Evolutionary conservation across 331 rosid genomes (phyloP).

Genomic region (Cydonia oblonga): DNA sequence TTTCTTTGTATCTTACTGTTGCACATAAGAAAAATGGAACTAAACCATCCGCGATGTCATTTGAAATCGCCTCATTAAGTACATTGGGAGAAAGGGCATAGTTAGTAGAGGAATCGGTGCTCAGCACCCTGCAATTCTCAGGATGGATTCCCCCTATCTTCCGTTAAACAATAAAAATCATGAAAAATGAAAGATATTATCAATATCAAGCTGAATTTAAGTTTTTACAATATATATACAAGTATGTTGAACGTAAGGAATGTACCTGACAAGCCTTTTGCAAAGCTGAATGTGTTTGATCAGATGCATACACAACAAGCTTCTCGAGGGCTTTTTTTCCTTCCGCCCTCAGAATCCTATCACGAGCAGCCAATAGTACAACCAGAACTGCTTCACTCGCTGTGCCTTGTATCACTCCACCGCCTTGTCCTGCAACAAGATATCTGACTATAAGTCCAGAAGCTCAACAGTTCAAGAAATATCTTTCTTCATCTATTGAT

Average conservation of each 20-base stretch:
- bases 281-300: slow-evolving; percentile 69
- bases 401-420: slow-evolving; percentile 95
- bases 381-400: slow-evolving; percentile 94
- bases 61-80: slow-evolving; percentile 55
- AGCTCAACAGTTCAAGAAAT: neutral
- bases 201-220: neutral
- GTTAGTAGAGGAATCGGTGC: slow-evolving; percentile 54
- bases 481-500: neutral
- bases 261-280: slow-evolving; percentile 87
- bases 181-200: neutral
- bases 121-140: slow-evolving; percentile 66
- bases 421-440: slow-evolving; percentile 64
- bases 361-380: slow-evolving; percentile 89
- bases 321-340: slow-evolving; percentile 54
- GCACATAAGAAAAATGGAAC: slow-evolving; percentile 89
- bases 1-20: slow-evolving; percentile 42
- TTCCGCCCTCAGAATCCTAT: slow-evolving; percentile 36
- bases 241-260: neutral
- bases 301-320: slow-evolving; percentile 83
- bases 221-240: no score
- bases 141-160: slow-evolving; percentile 89
- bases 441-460: slow-evolving; percentile 8
- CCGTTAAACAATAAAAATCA: slow-evolving; percentile 10
- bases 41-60: slow-evolving; percentile 51
- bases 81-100: slow-evolving; percentile 63